Base-by-base conservation (phyloP, 2,329 filamentous ascomycete species). In the Claviceps digitariae region DNA sequence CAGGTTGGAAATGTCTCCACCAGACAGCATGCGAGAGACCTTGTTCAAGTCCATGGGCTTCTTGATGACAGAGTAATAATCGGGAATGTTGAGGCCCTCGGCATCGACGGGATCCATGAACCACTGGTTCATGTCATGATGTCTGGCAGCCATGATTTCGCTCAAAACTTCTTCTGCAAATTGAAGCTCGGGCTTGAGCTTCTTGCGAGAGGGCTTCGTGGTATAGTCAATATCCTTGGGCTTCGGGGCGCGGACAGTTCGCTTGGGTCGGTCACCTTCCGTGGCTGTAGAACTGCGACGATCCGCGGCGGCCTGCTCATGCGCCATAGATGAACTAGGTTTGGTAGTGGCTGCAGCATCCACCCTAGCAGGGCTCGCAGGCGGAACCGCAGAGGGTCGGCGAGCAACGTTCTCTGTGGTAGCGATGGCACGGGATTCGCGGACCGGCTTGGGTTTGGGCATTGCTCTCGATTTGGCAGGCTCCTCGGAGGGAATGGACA, bases 41-140 rank as follows among this genome's bases (percentile, higher is more conserved):
- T 88, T 95, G 17, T 78, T 76, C 50, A 96, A 75, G 66, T 98
- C 91, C 91, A 97, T 98, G 0, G 93, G 93, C 66, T 90, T 89
- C 74, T 95, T 97, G 71, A 98, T 90, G 57, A 97, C 75, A 62
- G 86, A 89, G 66, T 93, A 88, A 66, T 98, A 98, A 25, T 86
- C 84, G 0, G 93, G 93, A 55, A 97, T 96, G 65, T 91, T 90
- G 52, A 97, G 74, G 0, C 90, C 91, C 38, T 97, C 90, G 0
- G 93, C 90, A 65, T 98, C 93, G 21, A 98, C 93, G 0, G 93
- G 87, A 8, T 79, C 72, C 61, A 88, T 72, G 72, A 98, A 98
- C 55, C 87, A 84, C 53, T 77, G 76, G 45, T 88, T 88, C 59
- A 84, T 72, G 2, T 70, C 64, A 53, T 74, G 75, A 64, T 96